Conservation (phyloP, 306 rosid genomes). For the Cyclanthera cordifolia region DNA sequence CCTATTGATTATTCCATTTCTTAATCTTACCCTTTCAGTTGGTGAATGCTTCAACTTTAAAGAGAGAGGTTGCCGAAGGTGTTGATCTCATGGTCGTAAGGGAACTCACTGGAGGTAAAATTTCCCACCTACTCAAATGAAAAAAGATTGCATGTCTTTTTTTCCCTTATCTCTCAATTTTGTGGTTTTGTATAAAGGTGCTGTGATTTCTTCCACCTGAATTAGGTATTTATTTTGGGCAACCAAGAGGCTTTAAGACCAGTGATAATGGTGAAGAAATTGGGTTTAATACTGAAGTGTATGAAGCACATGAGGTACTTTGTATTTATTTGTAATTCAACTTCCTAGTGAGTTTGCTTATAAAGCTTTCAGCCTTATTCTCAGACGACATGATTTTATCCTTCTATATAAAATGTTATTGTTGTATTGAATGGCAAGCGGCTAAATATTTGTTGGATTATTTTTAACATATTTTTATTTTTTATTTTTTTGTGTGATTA, state of each 20-base stretch:
- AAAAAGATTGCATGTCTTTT: not conserved
- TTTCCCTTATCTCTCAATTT: not conserved
- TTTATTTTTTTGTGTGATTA: not conserved
- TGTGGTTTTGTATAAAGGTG: not conserved
- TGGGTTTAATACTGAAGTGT: conserved; percentile 83
- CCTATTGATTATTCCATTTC: not conserved
- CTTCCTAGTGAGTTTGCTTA: not conserved
- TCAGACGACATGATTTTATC: too few relatives aligned
- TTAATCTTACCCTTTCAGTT: conserved; percentile 36
- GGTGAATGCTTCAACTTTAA: conserved; percentile 84
- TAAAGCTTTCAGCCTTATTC: not conserved
- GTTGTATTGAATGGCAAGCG: not conserved
- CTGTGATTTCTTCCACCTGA: conserved; percentile 10
- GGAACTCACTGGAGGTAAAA: conserved; percentile 89
- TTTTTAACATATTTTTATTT: too few relatives aligned
- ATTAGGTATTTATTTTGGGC: conserved; percentile 83
- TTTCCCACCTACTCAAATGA: not conserved
- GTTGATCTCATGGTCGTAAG: conserved; percentile 89
- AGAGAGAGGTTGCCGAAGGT: conserved; percentile 76
- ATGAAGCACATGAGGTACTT: conserved; percentile 58
- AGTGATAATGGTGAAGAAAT: conserved; percentile 61
- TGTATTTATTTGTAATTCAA: not conserved
- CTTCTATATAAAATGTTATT: too few relatives aligned
- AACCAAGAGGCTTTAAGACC: conserved; percentile 69
- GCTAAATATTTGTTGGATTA: not conserved